Base-by-base conservation (phyloP, 805 yeast species). In the Candida coquimbonensis region DNA sequence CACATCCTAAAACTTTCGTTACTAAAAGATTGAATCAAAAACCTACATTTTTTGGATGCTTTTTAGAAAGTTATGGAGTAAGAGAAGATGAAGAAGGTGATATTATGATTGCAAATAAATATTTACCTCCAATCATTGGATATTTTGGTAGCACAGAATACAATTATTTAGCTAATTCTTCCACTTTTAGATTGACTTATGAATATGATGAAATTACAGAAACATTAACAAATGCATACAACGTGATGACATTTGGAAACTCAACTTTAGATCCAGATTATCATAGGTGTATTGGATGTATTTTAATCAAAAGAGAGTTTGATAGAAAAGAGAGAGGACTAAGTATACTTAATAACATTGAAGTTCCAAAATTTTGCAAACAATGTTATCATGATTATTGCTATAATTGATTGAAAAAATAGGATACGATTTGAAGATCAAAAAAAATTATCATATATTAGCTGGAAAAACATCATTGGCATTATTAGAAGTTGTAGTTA, bases 21-120 rank as follows among this genome's bases (percentile, higher is more conserved):
- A 61, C 66, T 41, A 53, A 63, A 47, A 75, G 77, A 44, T 67
- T 83, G 45, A 74, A 75, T 9, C 67, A 77, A 9, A 74, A 66
- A 48, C 96, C 96, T 13, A 68, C 81, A 0, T 87, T 88, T 63
- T 84, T 89, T 59, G 96, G 97, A 5, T 90, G 96, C 65, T 36
- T 44, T 42, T 49, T 52, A 35, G 59, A 46, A 14, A 42, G 43
- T 33, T 54, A 42, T 39, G 51, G 45, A 12, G 52, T 33, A 27
- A 40, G 52, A 38, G 45, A 44, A 6, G 36, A 31, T 11, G 34
- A 36, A 9, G 40, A 42, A 2, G 45, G 40, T 6, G 45, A 53
- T 37, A 29, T 45, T 21, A 41, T 45, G 45, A 33, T 16, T 24
- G 38, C 35, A 7, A 38, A 45, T 34, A 38, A 47, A n/a, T 48